Conservation (phyloP, 768 basidiomycete genomes). For the Suillus clintonianus region DNA sequence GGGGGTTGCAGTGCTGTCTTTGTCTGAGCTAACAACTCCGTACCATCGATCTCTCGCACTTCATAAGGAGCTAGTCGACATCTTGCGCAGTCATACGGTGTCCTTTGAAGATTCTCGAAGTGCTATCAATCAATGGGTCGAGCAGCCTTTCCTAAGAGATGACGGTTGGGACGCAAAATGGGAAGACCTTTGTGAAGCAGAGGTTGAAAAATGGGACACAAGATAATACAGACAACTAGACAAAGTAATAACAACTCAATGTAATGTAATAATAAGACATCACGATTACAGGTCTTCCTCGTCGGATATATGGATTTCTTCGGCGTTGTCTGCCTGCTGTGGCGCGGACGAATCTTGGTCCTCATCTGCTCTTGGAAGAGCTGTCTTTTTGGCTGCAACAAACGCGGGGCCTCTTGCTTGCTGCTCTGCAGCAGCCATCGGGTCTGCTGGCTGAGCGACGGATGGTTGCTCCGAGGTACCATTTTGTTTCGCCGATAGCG, state of each 20-base stretch:
- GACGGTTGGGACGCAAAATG: constrained; percentile 69
- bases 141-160: constrained; percentile 67
- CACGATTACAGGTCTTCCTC: constrained; percentile 63
- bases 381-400: constrained; percentile 70
- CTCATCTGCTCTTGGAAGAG: constrained; percentile 40
- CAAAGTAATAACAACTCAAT: constrained; percentile 11
- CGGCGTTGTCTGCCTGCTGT: constrained; percentile 51
- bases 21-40: constrained; percentile 56
- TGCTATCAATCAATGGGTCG: constrained; percentile 65
- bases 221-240: constrained; percentile 20
- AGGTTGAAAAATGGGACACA: constrained; percentile 71
- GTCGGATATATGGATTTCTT: constrained; percentile 89
- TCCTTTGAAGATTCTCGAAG: constrained; percentile 71
- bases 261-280: constrained; percentile 11
- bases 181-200: constrained; percentile 79
- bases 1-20: constrained; percentile 46
- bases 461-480: constrained; percentile 47
- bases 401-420: constrained; percentile 72
- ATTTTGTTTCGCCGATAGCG: constrained; percentile 66
- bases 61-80: constrained; percentile 56
- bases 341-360: constrained; percentile 29
- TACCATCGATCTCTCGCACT: constrained; percentile 68
- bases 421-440: constrained; percentile 86
- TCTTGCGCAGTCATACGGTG: constrained; percentile 62
- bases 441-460: constrained; percentile 53